phyloP scores from a whole-genome alignment of 108 stramenopile species.

The Epithemia pelagica region DNA sequence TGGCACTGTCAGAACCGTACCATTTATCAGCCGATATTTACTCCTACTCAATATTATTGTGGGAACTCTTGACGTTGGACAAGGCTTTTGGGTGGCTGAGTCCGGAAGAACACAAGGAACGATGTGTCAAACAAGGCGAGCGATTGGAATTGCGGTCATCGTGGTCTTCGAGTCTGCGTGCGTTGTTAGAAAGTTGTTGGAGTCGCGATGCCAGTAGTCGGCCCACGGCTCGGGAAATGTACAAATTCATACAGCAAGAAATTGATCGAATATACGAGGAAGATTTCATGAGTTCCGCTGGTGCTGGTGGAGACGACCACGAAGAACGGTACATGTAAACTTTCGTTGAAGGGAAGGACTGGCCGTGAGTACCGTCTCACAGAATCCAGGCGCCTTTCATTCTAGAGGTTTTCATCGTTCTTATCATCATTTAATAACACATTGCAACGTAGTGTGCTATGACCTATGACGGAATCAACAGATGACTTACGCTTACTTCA shows the following conservation, averaged over 20 bases:
- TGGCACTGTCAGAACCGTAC: slow-evolving; percentile 40
- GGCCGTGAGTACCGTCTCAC: no score
- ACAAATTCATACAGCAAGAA: slow-evolving; percentile 5
- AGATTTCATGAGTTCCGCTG: slow-evolving; percentile 4
- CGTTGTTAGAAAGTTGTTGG: slow-evolving; percentile 9
- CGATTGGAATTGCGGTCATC: slow-evolving; percentile 14
- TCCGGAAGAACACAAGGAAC: slow-evolving; percentile 33
- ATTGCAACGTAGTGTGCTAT: no score
- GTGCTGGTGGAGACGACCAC: not conserved
- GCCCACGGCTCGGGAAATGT: slow-evolving; percentile 3
- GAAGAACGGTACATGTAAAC: not conserved
- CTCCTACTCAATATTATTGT: slow-evolving; percentile 63
- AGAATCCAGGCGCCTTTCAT: no score
- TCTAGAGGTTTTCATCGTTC: no score
- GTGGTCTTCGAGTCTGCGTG: not conserved
- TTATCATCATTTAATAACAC: no score
- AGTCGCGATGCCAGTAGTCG: slow-evolving; percentile 1
- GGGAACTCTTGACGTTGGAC: slow-evolving; percentile 56
- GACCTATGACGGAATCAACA: no score
- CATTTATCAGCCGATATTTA: slow-evolving; percentile 58
- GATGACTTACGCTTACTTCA: no score
- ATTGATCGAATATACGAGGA: not conserved
- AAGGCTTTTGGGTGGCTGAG: slow-evolving; percentile 48
- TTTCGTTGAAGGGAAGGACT: no score
- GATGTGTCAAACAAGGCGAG: slow-evolving; percentile 26